Evolutionary conservation across 306 rosid species (phyloP), one percentile per base, ranked within the genome.

Genomic region (Quillaja saponaria): DNA sequence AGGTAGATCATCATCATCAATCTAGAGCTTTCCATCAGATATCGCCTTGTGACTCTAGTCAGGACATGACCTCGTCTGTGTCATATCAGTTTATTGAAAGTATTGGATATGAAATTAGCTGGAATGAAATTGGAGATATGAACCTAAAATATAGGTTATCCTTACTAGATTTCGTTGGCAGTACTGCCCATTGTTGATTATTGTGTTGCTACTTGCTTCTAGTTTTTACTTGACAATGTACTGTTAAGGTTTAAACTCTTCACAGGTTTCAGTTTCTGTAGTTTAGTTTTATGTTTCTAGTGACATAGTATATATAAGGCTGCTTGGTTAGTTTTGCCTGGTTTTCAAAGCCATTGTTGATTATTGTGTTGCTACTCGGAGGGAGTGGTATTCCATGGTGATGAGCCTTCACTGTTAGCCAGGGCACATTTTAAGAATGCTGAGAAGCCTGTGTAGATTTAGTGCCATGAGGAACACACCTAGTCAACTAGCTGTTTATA

Each of bases 1-100:
- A 73, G 81, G 55, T 80, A 86, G 94, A 73, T 64, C 66, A 34
- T 58, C 80, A 58, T 68, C 77, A 57, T 47, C n/a, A n/a, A n/a
- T 52, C 68, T 82, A 81, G 85, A 79, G 79, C 64, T 34, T 64
- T 75, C 72, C 6, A 25, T 71, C 71, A 2, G 58, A 40, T 51
- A 60, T 56, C 72, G 59, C 70, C 78, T 66, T 49, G 58, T 0
- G 34, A 46, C 49, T 48, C 39, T 79, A 74, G 79, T 41, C 71
- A 84, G 82, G 58, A 52, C 55, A 44, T 58, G 57, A 34, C 50
- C 48, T 34, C 34, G n/a, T 74, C n/a, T 46, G 50, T 20, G 55
- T 63, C 42, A 54, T 72, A 70, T 63, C 61, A 58, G 58, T 76
- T 79, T 67, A 50, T 67, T 69, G 67, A 49, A 67, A 70, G 66